Conservation (phyloP, 163 green algal species). For the Smithsoniella earleae region DNA sequence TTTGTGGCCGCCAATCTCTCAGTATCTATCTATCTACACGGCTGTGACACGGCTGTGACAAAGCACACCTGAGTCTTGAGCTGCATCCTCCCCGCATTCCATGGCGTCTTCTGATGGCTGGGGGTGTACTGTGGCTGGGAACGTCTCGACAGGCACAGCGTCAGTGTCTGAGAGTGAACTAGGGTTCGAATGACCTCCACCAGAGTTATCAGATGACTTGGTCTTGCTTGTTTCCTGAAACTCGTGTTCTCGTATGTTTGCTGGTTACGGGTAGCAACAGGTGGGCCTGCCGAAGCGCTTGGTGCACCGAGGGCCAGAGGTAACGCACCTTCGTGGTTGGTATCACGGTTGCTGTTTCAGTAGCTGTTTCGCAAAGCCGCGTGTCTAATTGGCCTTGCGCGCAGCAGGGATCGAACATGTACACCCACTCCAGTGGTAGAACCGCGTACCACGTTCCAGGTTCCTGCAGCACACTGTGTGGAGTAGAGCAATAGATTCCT, state of each 20-base stretch:
- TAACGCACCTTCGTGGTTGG: no score
- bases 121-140: not conserved
- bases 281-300: not conserved
- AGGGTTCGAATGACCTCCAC: not conserved
- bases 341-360: not conserved
- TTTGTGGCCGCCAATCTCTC: not conserved
- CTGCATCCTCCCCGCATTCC: not conserved
- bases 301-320: not conserved
- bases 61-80: not conserved
- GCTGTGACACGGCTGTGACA: no score
- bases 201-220: not conserved
- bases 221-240: not conserved
- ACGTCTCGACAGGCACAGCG: not conserved
- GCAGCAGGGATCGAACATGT: constrained; percentile 46
- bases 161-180: not conserved
- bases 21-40: not conserved
- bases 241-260: not conserved
- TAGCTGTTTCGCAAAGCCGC: not conserved
- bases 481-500: constrained; percentile 8
- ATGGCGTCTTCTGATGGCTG: not conserved
- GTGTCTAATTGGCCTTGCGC: not conserved
- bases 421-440: constrained; percentile 48
- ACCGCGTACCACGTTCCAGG: constrained; percentile 54
- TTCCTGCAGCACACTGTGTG: constrained; percentile 35
- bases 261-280: not conserved